Base-by-base conservation (phyloP, 106 monocot genomes). In the Dendrobium huoshanense region DNA sequence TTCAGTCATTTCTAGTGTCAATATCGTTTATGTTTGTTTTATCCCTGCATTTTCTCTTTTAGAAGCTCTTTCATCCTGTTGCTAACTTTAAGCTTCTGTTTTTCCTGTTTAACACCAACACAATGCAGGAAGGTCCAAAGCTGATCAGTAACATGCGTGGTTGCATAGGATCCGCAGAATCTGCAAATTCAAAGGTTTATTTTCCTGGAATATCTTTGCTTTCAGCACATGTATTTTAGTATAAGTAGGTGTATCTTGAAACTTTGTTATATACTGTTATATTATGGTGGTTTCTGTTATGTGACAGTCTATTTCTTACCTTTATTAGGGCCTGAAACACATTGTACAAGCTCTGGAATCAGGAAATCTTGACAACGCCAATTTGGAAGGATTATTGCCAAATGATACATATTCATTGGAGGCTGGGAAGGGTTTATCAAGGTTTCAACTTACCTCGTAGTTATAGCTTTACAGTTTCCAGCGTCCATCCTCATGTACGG, bases 331-430 rank as follows among this genome's bases (percentile, higher is more conserved):
- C 16, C n/a, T 65, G 65, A 65, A 65, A 20, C 65, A 65, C 65
- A 65, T 65, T 65, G 65, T 65, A 20, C 65, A 65, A n/a, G 65
- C 65, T 65, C 65, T 65, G 7, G 65, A 65, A 20, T 65, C 65
- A 5, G 65, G n/a, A 17, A 65, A 65, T 20, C 65, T 65, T 20
- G 65, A 65, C n/a, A 22, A 65, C 16, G n/a, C 16, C 65, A 65
- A 65, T 65, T 20, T 65, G 65, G 65, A 65, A 65, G n/a, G n/a
- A 7, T 65, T 65, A 17, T 22, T 65, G n/a, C n/a, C 65, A 17
- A 65, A 65, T n/a, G 65, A 65, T n/a, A 65, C n/a, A 20, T 7
- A 65, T 20, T 65, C 55, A 55, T 9, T 55, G 17, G 55, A 55
- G 15, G 17, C 17, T 55, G 7, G 55, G 55, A 55, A 55, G 17